phyloP scores from a whole-genome alignment of 1,284 basidiomycete species.

The Volvariella surrecta region DNA sequence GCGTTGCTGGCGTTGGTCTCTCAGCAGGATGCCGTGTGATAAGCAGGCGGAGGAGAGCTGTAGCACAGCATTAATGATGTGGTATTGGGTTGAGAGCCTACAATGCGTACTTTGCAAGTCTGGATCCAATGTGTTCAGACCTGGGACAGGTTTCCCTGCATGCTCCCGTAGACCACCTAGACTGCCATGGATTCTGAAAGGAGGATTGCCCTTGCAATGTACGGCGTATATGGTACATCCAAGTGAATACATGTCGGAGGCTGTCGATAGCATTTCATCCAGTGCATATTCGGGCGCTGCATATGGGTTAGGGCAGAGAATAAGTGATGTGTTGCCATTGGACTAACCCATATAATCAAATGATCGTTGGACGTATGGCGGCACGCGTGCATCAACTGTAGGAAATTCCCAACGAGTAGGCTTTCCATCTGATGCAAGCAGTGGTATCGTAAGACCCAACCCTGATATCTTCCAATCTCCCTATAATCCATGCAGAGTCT shows the following conservation, averaged over 20 bases:
- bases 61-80: slow-evolving; percentile 6
- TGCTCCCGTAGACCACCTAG: slow-evolving; percentile 75
- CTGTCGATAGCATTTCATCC: slow-evolving; percentile 78
- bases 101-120: slow-evolving; percentile 55
- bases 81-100: neutral
- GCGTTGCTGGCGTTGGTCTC: slow-evolving; percentile 69
- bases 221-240: slow-evolving; percentile 88
- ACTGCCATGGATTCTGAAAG: slow-evolving; percentile 85
- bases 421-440: slow-evolving; percentile 64
- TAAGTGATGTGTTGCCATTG: neutral
- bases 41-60: slow-evolving; percentile 72
- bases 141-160: slow-evolving; percentile 57
- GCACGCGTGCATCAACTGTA: slow-evolving; percentile 75
- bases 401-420: slow-evolving; percentile 85
- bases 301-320: neutral
- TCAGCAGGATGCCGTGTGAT: slow-evolving; percentile 71
- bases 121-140: slow-evolving; percentile 52
- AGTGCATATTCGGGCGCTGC: slow-evolving; percentile 92
- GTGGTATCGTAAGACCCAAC: slow-evolving; percentile 78
- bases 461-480: slow-evolving; percentile 99
- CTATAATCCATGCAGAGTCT: slow-evolving; percentile 33
- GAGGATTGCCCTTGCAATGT: slow-evolving; percentile 82
- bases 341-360: slow-evolving; percentile 88
- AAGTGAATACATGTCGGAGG: slow-evolving; percentile 93
- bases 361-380: slow-evolving; percentile 81